A percentile compares a stretch with the other conserved stretches of the same genome.
Evolutionary conservation across 208 protist species (phyloP).

Genomic region (Leptomonas pyrrhocoris): DNA sequence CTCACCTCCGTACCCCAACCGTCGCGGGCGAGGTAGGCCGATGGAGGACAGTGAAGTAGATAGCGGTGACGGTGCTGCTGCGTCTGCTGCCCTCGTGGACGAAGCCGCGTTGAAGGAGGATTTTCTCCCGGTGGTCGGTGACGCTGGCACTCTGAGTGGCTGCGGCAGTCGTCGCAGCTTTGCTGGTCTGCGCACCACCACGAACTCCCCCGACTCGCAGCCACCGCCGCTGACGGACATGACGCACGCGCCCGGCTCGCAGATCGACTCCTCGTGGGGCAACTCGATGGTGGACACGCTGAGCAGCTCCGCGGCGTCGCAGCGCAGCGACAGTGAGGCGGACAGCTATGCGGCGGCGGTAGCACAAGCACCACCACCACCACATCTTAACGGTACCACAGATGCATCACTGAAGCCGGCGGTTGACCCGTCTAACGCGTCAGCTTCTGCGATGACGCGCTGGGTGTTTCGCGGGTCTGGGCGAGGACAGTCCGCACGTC

Average conservation of each 20-base stretch:
- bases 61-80: background rate
- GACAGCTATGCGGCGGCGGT: background rate
- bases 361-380: background rate
- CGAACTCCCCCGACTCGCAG: constrained; percentile 9
- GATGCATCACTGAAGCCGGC: background rate
- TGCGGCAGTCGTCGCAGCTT: background rate
- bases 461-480: background rate
- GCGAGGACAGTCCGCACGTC: no score
- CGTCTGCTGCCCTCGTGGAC: background rate
- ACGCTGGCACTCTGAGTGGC: background rate
- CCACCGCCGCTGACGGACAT: constrained; percentile 14
- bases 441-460: constrained; percentile 2
- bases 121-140: background rate
- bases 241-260: constrained; percentile 8
- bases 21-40: background rate
- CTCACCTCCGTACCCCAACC: constrained; percentile 2
- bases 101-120: no score
- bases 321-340: background rate
- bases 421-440: background rate
- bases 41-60: background rate
- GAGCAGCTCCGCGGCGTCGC: background rate
- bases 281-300: constrained; percentile 4
- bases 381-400: background rate
- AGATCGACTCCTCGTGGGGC: constrained; percentile 12
- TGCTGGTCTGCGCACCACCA: background rate